Base-by-base conservation (phyloP, 257 asterid species). In the Perilla frutescens region DNA sequence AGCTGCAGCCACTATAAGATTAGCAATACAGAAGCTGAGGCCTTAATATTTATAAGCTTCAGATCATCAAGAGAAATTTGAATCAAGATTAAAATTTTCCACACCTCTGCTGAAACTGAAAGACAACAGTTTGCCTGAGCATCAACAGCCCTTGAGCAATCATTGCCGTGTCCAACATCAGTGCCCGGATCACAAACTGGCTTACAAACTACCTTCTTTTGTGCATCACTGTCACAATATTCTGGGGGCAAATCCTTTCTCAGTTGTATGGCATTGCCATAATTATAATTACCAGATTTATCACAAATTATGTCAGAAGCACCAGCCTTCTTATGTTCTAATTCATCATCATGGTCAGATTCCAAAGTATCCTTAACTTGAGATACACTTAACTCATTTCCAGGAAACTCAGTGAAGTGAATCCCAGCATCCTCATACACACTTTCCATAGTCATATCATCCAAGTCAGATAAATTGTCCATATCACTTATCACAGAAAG, bases 351-450 rank as follows among this genome's bases (percentile, higher is more conserved):
- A 68, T 58, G 14, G 74, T 79, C 91, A 41, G 88, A 81, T 71
- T 79, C 84, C 50, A 84, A 77, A 44, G 87, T 84, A 77, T 84
- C 87, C 81, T 89, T 86, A 76, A 85, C 90, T 55, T 76, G 90
- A 68, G 92, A 84, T 73, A 84, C 76, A 72, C 79, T 75, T 69
- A 78, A 77, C 59, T 79, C 79, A 74, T 66, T 68, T 60, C 62
- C 75, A 10, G 72, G 71, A 15, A 55, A 71, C 81, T 76, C 76
- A 59, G 41, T 69, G 61, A 62, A 36, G 59, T 41, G 72, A 83
- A 82, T 68, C 41, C 96, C 95, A 8, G 74, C 86, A 87, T 91
- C 94, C 53, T 84, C 81, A 76, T 76, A 86, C n/a, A 86, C 96
- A 82, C 77, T 87, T 83, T 60, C 91, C 97, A 89, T 89, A 71